These are phyloP conservation scores for Oryza rufipogon DNA, from an alignment of 176 grass and related monocot species.

Conservation along the genomic window DNA sequence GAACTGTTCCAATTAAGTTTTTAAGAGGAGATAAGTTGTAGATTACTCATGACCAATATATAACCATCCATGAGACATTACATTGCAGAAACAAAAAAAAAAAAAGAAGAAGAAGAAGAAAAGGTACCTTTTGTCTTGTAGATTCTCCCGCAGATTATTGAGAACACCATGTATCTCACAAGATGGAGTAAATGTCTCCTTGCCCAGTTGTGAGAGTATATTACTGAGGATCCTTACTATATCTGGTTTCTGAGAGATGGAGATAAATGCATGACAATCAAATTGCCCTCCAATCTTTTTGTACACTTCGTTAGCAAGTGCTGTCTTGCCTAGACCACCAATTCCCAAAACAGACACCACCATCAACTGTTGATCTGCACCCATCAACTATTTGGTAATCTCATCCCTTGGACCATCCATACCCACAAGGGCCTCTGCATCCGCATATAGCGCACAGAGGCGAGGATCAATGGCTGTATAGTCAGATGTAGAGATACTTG, in stretches of 20 bases:
- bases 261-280: neutral
- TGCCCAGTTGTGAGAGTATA: neutral
- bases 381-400: neutral
- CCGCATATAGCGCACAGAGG: no score
- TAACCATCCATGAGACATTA: neutral
- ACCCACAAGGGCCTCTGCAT: no score
- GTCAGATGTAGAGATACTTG: no score
- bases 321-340: slow-evolving; percentile 20
- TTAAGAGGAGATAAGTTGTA: no score
- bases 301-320: slow-evolving; percentile 17
- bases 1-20: no score
- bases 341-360: slow-evolving; percentile 3
- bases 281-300: neutral
- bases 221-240: neutral
- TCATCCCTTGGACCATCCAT: neutral
- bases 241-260: slow-evolving; percentile 13
- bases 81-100: no score
- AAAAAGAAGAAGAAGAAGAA: no score
- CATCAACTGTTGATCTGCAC: neutral
- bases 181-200: neutral
- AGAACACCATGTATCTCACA: neutral
- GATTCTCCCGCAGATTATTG: neutral
- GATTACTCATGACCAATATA: neutral
- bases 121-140: neutral
- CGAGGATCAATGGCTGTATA: no score